phyloP scores from a whole-genome alignment of 805 yeast genomes.

The Kazachstania martiniae region DNA sequence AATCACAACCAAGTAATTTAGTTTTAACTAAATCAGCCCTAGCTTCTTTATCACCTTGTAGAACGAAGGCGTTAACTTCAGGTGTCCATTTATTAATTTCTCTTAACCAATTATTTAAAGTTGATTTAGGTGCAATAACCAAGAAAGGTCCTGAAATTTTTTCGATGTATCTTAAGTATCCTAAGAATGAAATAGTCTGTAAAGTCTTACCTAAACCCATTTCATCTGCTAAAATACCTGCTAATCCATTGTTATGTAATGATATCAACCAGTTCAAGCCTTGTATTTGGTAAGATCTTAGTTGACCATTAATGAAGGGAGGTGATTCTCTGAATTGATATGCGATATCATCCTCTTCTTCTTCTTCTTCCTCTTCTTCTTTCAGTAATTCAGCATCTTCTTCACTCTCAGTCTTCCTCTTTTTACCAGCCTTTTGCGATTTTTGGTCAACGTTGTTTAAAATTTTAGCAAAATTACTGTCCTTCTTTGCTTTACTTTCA shows the following conservation, averaged over 20 bases:
- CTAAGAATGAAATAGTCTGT: conserved; percentile 68
- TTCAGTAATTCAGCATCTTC: conserved; percentile 68
- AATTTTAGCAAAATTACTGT: conserved; percentile 45
- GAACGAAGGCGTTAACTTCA: conserved; percentile 55
- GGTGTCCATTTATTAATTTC: conserved; percentile 77
- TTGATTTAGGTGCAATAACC: conserved; percentile 70
- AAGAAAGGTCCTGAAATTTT: conserved; percentile 60
- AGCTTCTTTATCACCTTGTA: conserved; percentile 67
- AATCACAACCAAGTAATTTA: conserved; percentile 46
- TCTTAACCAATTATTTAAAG: conserved; percentile 71
- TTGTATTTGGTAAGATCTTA: conserved; percentile 69
- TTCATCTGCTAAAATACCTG: conserved; percentile 76
- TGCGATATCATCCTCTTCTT: conserved; percentile 15
- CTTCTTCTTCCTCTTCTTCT: conserved; percentile 20
- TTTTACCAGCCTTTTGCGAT: conserved; percentile 26
- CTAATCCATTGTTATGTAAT: conserved; percentile 52
- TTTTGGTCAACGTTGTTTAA: conserved; percentile 30
- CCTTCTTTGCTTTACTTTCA: conserved; percentile 50
- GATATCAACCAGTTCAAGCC: conserved; percentile 77
- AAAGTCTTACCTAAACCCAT: conserved; percentile 80
- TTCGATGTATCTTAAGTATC: conserved; percentile 54
- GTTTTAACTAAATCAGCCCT: conserved; percentile 46
- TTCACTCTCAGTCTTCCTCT: conserved; percentile 66
- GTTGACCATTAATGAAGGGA: conserved; percentile 48
- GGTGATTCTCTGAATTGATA: conserved; percentile 75